Evolutionary conservation across 2,329 filamentous ascomycete genomes (phyloP).

Genomic region (Bretziella fagacearum): DNA sequence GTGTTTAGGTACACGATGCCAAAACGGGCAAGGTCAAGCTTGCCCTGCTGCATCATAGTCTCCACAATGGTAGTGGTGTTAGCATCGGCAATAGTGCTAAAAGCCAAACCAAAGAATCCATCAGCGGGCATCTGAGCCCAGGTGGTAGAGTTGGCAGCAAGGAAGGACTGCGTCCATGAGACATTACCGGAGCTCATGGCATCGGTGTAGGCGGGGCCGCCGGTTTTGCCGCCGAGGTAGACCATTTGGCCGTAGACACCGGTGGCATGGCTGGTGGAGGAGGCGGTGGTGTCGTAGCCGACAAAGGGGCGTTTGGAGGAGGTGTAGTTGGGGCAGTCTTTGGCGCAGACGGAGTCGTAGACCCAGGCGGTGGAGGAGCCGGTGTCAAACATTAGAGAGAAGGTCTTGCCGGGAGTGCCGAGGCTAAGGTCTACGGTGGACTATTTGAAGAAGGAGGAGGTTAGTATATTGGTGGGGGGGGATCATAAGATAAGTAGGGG

Average conservation of each 20-base stretch:
- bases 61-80: constrained; percentile 21
- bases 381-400: constrained; percentile 22
- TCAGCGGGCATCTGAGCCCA: constrained; percentile 21
- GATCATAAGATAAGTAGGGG: too few species aligned
- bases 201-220: constrained; percentile 19
- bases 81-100: constrained; percentile 20
- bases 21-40: constrained; percentile 21
- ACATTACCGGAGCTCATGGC: constrained; percentile 16
- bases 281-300: constrained; percentile 19
- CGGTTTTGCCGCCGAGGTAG: constrained; percentile 21
- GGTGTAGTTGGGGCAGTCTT: constrained; percentile 18
- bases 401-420: constrained; percentile 20
- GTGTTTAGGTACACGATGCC: constrained; percentile 20
- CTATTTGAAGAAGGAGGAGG: not conserved
- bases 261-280: constrained; percentile 18
- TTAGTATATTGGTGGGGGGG: not conserved
- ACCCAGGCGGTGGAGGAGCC: constrained; percentile 24
- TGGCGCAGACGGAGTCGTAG: constrained; percentile 18
- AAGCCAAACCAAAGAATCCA: constrained; percentile 24
- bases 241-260: constrained; percentile 18
- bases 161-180: constrained; percentile 20
- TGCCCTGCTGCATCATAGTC: constrained; percentile 19
- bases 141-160: constrained; percentile 19
- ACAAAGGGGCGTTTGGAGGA: constrained; percentile 14
- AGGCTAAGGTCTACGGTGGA: constrained; percentile 16